phyloP scores from a whole-genome alignment of 2,329 filamentous ascomycete genomes.

The Teratosphaeria nubilosa region DNA sequence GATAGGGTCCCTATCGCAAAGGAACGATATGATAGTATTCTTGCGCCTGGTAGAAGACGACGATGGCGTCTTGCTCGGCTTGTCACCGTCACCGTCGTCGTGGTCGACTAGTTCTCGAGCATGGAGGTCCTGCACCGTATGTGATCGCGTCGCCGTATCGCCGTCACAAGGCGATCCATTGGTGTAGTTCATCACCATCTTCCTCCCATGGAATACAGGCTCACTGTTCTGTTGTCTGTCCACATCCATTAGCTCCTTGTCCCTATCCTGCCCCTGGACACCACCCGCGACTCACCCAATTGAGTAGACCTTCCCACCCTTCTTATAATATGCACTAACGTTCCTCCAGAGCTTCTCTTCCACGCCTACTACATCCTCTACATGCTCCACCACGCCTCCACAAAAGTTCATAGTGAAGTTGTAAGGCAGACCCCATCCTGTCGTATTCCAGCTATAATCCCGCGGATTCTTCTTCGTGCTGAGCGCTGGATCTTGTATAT shows the following conservation, averaged over 20 bases:
- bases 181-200: slow-evolving; percentile 45
- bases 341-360: slow-evolving; percentile 55
- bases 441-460: slow-evolving; percentile 51
- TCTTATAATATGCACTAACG: slow-evolving; percentile 67
- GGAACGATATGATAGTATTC: slow-evolving; percentile 82
- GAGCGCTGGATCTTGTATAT: slow-evolving; percentile 40
- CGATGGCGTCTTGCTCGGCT: slow-evolving; percentile 13
- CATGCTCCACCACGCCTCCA: slow-evolving; percentile 57
- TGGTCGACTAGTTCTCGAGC: slow-evolving; percentile 28
- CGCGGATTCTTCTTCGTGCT: slow-evolving; percentile 42
- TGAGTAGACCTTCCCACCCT: slow-evolving; percentile 57
- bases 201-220: slow-evolving; percentile 54
- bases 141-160: slow-evolving; percentile 20
- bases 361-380: slow-evolving; percentile 48
- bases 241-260: neutral
- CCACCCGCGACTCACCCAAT: slow-evolving; percentile 52
- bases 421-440: slow-evolving; percentile 65
- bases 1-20: slow-evolving; percentile 76
- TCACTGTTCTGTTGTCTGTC: slow-evolving; percentile 45
- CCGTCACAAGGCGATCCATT: slow-evolving; percentile 38
- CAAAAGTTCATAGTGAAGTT: slow-evolving; percentile 84
- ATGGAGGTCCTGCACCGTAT: slow-evolving; percentile 14
- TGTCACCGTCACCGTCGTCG: slow-evolving; percentile 16
- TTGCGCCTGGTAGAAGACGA: slow-evolving; percentile 57
- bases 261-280: neutral